Conservation (phyloP, 2,329 filamentous ascomycete species). For the Colletotrichum lini region DNA sequence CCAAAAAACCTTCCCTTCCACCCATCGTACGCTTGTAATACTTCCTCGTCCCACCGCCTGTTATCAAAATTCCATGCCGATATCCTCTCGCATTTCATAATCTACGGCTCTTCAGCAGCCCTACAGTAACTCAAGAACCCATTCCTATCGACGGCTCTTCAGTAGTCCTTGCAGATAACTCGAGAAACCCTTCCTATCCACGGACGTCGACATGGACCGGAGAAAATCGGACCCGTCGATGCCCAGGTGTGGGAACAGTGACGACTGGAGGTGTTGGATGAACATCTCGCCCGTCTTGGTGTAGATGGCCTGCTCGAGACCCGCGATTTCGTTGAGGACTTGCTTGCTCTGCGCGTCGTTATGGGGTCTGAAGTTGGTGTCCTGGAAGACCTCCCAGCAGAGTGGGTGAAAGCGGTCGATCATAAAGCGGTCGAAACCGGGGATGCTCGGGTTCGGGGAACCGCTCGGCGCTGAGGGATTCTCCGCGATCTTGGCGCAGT, state of each 20-base stretch:
- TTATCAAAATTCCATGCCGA: neutral
- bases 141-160: constrained; percentile 67
- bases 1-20: constrained; percentile 9
- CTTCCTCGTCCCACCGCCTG: neutral
- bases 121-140: constrained; percentile 75
- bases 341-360: constrained; percentile 89
- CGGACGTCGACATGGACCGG: constrained; percentile 69
- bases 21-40: constrained; percentile 31
- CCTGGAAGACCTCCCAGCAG: constrained; percentile 89
- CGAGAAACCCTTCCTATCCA: constrained; percentile 73
- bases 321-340: constrained; percentile 89
- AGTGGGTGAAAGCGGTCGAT: constrained; percentile 89
- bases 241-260: constrained; percentile 76
- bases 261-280: constrained; percentile 75
- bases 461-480: constrained; percentile 65
- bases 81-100: neutral
- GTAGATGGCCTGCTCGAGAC: constrained; percentile 90
- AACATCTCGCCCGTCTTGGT: constrained; percentile 90
- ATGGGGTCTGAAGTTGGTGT: constrained; percentile 83
- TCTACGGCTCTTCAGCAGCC: constrained; percentile 65
- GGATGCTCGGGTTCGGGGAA: constrained; percentile 73
- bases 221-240: constrained; percentile 74
- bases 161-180: constrained; percentile 74
- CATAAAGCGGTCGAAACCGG: constrained; percentile 93
- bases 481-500: constrained; percentile 72